These are phyloP conservation scores for Penicillium waksmanii DNA, from an alignment of 495 filamentous ascomycete genomes.

Conservation along the genomic window DNA sequence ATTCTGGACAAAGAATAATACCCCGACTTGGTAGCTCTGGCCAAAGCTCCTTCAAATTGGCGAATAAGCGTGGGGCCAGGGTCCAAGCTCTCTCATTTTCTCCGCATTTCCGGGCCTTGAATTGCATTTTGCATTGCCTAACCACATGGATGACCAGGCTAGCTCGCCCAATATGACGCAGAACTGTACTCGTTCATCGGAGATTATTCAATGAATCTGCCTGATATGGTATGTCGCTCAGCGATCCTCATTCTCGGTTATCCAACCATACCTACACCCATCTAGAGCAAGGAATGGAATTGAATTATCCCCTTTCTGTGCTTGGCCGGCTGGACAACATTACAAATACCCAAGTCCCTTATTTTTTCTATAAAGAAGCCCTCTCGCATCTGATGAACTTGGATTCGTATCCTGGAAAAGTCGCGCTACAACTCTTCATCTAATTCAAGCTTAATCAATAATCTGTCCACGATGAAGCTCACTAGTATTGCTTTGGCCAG, in stretches of 20 bases:
- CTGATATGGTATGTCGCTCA: background rate
- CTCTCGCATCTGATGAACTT: background rate
- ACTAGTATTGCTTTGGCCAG: conserved; percentile 10
- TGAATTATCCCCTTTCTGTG: background rate
- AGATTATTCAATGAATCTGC: background rate
- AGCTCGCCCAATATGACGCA: background rate
- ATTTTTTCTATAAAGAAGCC: background rate
- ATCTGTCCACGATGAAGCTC: conserved; percentile 22
- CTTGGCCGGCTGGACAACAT: background rate
- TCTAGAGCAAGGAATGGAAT: background rate
- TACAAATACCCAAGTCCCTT: background rate
- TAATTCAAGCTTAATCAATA: background rate
- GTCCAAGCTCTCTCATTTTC: background rate
- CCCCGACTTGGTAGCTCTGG: background rate
- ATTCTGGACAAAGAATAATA: background rate
- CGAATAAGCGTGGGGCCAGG: background rate
- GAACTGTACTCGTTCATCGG: background rate
- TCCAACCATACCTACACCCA: background rate
- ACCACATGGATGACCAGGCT: background rate
- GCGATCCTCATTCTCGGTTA: background rate
- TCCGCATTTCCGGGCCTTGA: background rate
- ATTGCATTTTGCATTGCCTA: background rate
- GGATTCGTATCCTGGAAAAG: background rate
- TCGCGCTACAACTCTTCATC: background rate
- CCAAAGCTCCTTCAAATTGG: background rate